Base-by-base conservation (phyloP, 2,329 filamentous ascomycete species). In the Colletotrichum sp. region DNA sequence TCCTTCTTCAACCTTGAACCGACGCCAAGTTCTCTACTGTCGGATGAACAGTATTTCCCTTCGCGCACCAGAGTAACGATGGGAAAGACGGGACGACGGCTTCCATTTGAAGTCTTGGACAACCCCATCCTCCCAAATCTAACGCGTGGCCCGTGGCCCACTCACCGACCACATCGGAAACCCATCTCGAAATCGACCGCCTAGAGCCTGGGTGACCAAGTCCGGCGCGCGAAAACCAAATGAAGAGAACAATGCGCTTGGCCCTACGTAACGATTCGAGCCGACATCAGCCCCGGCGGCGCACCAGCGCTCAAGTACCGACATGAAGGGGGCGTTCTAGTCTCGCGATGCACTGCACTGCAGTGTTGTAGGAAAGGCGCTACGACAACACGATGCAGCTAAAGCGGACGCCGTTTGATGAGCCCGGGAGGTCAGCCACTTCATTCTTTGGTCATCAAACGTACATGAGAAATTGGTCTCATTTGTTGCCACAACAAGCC, bases 111-210 rank as follows among this genome's bases (percentile, higher is more conserved):
- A 8, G 61, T 62, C 71, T 73, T 73, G 71, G 67, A 58, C 67
- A 36, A 73, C 67, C 66, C 62, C 67, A 73, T 66, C 38, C 43
- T 27, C 36, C 16, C 33, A 47, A 51, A 36, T 24, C 24, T 62
- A 70, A 70, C 55, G 67, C 67, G 43, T 70, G 67, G 71, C 51
- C 27, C 27, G 54, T 18, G 67, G 36, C 57, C 62, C 67, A 62
- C 55, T 43, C 21, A 21, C 33, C 54, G 67, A 21, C 61, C 61
- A 43, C 55, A 73, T 73, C 68, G 62, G 62, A 43, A 55, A 7
- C 18, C 21, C 31, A 54, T 27, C 51, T 43, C 33, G 12, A 15
- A n/a, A 70, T 73, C 54, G 55, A 61, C 38, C 61, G 29, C 43
- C 36, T 18, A 7, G 24, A 43, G 43, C n/a, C 43, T 51, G 21